These are phyloP conservation scores for Galerina sulciceps DNA, from an alignment of 768 basidiomycete species.

Conservation along the genomic window DNA sequence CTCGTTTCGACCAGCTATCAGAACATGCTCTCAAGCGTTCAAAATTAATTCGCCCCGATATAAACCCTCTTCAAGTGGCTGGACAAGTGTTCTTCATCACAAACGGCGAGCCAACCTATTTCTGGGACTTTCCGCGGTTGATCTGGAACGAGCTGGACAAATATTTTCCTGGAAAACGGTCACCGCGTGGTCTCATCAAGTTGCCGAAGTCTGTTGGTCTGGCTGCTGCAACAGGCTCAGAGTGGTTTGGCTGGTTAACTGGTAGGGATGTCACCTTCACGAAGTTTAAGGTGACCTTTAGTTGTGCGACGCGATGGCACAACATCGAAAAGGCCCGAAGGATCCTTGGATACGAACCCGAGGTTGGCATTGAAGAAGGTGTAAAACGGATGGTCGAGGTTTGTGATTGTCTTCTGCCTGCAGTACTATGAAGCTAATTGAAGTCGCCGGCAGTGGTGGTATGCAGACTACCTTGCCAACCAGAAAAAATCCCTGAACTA, in stretches of 20 bases:
- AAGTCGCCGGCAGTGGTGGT: conserved; percentile 46
- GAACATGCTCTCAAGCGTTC: conserved; percentile 57
- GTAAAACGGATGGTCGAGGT: conserved; percentile 79
- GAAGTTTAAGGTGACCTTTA: conserved; percentile 79
- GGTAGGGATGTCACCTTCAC: conserved; percentile 89
- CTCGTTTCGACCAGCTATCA: conserved; percentile 82
- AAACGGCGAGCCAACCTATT: conserved; percentile 94
- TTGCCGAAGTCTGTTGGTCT: conserved; percentile 72
- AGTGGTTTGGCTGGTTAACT: conserved; percentile 72
- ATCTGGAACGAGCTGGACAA: conserved; percentile 78
- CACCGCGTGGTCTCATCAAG: conserved; percentile 38
- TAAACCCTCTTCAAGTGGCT: conserved; percentile 76
- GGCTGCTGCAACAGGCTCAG: conserved; percentile 69
- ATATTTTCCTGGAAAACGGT: conserved; percentile 59
- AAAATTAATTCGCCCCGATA: conserved; percentile 45
- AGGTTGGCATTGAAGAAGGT: conserved; percentile 88
- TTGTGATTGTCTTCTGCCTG: conserved; percentile 26
- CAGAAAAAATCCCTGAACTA: conserved; percentile 34
- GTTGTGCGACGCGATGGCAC: conserved; percentile 81
- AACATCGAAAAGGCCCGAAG: conserved; percentile 94
- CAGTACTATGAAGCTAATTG: neutral
- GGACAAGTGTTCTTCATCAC: conserved; percentile 97
- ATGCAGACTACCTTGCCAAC: conserved; percentile 41
- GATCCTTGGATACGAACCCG: conserved; percentile 91
- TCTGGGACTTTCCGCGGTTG: conserved; percentile 90